phyloP scores from a whole-genome alignment of 2,329 filamentous ascomycete species.

The Botrytis elliptica region DNA sequence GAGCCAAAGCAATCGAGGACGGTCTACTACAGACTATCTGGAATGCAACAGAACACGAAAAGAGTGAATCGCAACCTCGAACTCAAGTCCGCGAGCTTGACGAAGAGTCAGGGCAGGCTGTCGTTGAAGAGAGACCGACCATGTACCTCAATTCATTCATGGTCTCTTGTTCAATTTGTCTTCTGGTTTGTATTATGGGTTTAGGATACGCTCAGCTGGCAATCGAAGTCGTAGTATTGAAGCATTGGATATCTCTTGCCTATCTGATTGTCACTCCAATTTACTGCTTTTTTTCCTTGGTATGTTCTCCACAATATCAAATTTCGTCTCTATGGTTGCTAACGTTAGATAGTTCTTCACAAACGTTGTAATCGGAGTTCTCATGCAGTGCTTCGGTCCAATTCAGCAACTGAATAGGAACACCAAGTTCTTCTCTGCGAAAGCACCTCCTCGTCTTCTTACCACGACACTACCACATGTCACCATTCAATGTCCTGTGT shows the following conservation, averaged over 20 bases:
- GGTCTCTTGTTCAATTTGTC: slow-evolving; percentile 62
- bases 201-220: slow-evolving; percentile 69
- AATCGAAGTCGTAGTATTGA: slow-evolving; percentile 65
- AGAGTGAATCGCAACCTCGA: slow-evolving; percentile 50
- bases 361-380: slow-evolving; percentile 72
- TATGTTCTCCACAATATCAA: not conserved
- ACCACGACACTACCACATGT: slow-evolving; percentile 62
- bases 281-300: slow-evolving; percentile 74
- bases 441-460: slow-evolving; percentile 62
- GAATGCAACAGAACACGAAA: slow-evolving; percentile 58
- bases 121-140: slow-evolving; percentile 63
- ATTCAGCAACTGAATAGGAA: slow-evolving; percentile 71
- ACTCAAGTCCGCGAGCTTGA: slow-evolving; percentile 60
- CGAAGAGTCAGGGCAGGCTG: slow-evolving; percentile 67
- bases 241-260: slow-evolving; percentile 59
- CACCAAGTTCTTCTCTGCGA: slow-evolving; percentile 79
- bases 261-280: slow-evolving; percentile 66
- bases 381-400: slow-evolving; percentile 74
- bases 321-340: not conserved
- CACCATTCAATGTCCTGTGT: slow-evolving; percentile 84
- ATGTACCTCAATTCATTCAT: slow-evolving; percentile 69
- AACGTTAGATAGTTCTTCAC: slow-evolving; percentile 57
- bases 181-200: slow-evolving; percentile 66
- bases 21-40: slow-evolving; percentile 77
- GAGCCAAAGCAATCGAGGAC: slow-evolving; percentile 70